A percentile compares a stretch with the other conserved stretches of the same genome.
These are phyloP conservation scores for Setaria italica DNA, from an alignment of 202 grass and related monocot genomes.

Conservation along the genomic window DNA sequence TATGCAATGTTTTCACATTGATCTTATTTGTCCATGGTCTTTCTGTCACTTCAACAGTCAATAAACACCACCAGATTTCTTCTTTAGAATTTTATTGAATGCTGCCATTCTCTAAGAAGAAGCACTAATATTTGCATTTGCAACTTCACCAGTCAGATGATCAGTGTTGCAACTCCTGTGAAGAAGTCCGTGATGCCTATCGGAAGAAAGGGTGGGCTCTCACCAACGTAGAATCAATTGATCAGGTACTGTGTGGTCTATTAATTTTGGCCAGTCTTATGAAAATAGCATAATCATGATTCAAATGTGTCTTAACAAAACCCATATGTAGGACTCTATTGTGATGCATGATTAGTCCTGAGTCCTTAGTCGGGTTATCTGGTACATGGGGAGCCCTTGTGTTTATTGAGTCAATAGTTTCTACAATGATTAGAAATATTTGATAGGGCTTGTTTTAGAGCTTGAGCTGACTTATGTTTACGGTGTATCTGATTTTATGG, in stretches of 20 bases:
- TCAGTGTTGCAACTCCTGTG: slow-evolving; percentile 96
- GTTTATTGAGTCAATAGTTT: slow-evolving; percentile 2
- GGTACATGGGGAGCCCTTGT: slow-evolving; percentile 9
- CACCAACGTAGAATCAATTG: slow-evolving; percentile 71
- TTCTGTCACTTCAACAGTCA: neutral
- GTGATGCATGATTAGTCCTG: slow-evolving; percentile 1
- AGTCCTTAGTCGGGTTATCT: slow-evolving; percentile 34
- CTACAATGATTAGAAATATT: slow-evolving; percentile 1
- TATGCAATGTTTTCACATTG: slow-evolving; percentile 7
- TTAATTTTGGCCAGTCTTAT: slow-evolving; percentile 6
- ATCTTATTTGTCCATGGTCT: slow-evolving; percentile 20
- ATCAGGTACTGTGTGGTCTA: slow-evolving; percentile 66
- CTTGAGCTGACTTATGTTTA: slow-evolving; percentile 22
- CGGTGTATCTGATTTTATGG: neutral
- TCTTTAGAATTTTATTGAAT: slow-evolving; percentile 28
- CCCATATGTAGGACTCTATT: slow-evolving; percentile 2
- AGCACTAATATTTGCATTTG: slow-evolving; percentile 49
- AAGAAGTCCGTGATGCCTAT: slow-evolving; percentile 93
- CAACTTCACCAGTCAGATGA: slow-evolving; percentile 78
- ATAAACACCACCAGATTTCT: slow-evolving; percentile 30
- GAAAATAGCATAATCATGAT: slow-evolving; percentile 11
- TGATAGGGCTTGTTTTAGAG: neutral
- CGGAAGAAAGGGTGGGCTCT: slow-evolving; percentile 92
- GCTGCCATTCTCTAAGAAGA: neutral
- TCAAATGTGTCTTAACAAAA: slow-evolving; percentile 41